Evolutionary conservation across 2,329 filamentous ascomycete species (phyloP).

Genomic region (Pseudohalonectria lignicola): DNA sequence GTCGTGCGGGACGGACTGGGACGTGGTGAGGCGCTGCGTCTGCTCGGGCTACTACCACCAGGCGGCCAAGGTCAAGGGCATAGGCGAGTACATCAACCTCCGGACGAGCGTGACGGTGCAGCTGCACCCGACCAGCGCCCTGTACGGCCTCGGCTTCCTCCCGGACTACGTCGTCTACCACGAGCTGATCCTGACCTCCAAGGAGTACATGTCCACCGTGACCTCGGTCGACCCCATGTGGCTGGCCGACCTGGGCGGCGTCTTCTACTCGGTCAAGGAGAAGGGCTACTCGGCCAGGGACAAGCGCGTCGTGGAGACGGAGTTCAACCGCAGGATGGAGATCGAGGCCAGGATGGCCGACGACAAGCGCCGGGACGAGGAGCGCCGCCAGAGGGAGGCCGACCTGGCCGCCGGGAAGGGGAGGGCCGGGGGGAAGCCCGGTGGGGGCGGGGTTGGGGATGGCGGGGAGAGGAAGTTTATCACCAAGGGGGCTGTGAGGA

Average conservation of each 20-base stretch:
- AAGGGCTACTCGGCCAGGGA: slow-evolving; percentile 88
- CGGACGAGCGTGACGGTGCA: slow-evolving; percentile 90
- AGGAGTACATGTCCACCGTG: slow-evolving; percentile 97
- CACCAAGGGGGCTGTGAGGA: slow-evolving; percentile 51
- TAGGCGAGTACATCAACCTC: slow-evolving; percentile 95
- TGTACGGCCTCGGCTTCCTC: slow-evolving; percentile 86
- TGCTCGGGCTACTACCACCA: slow-evolving; percentile 98
- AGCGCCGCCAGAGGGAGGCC: slow-evolving; percentile 38
- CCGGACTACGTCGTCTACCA: slow-evolving; percentile 98
- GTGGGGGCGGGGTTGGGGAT: slow-evolving; percentile 27
- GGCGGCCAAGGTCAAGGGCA: slow-evolving; percentile 88
- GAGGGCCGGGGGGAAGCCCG: slow-evolving; percentile 26
- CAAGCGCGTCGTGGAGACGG: slow-evolving; percentile 77
- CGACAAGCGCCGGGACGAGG: slow-evolving; percentile 61
- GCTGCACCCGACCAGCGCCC: slow-evolving; percentile 83
- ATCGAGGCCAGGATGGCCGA: slow-evolving; percentile 87
- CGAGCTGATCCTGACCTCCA: slow-evolving; percentile 90
- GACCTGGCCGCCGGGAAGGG: slow-evolving; percentile 31
- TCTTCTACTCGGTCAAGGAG: slow-evolving; percentile 96
- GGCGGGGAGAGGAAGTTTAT: slow-evolving; percentile 43
- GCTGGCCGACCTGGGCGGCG: slow-evolving; percentile 90
- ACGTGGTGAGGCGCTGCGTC: slow-evolving; percentile 89
- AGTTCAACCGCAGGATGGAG: slow-evolving; percentile 88
- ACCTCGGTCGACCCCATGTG: slow-evolving; percentile 94
- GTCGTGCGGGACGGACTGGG: slow-evolving; percentile 94